Conservation (phyloP, 2,329 filamentous ascomycete genomes). For the Xylariaceae sp. region DNA sequence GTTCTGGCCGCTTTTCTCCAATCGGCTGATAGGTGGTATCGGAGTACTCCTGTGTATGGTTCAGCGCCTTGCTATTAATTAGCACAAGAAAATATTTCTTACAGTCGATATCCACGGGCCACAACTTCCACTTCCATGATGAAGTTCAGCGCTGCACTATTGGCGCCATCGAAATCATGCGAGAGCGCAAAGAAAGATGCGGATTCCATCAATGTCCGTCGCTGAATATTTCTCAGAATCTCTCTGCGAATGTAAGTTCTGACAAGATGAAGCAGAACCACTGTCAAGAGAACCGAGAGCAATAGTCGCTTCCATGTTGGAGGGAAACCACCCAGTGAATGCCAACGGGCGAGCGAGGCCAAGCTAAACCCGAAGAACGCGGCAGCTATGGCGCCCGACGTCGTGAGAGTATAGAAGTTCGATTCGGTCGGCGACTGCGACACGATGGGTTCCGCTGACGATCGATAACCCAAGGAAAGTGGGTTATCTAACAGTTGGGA, state of each 20-base stretch:
- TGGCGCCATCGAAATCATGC: constrained; percentile 33
- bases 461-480: constrained; percentile 29
- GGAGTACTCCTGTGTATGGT: constrained; percentile 65
- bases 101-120: constrained; percentile 35
- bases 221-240: constrained; percentile 32
- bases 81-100: constrained; percentile 7
- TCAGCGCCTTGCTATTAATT: constrained; percentile 13
- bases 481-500: constrained; percentile 34
- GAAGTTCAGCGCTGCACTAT: constrained; percentile 34
- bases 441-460: constrained; percentile 20
- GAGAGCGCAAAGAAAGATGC: constrained; percentile 31
- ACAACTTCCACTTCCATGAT: constrained; percentile 36
- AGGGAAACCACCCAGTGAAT: constrained; percentile 27
- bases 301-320: constrained; percentile 29
- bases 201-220: constrained; percentile 29
- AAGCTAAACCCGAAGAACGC: constrained; percentile 30
- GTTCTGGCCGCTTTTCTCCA: constrained; percentile 77
- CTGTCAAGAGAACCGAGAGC: constrained; percentile 22
- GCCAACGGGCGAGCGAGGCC: constrained; percentile 31
- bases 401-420: constrained; percentile 29
- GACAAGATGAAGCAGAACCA: constrained; percentile 21
- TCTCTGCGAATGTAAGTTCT: constrained; percentile 33
- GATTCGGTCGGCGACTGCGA: constrained; percentile 21
- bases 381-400: constrained; percentile 31
- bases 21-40: constrained; percentile 82